Conservation (phyloP, 768 basidiomycete genomes). For the Leccinum rimulosum region DNA sequence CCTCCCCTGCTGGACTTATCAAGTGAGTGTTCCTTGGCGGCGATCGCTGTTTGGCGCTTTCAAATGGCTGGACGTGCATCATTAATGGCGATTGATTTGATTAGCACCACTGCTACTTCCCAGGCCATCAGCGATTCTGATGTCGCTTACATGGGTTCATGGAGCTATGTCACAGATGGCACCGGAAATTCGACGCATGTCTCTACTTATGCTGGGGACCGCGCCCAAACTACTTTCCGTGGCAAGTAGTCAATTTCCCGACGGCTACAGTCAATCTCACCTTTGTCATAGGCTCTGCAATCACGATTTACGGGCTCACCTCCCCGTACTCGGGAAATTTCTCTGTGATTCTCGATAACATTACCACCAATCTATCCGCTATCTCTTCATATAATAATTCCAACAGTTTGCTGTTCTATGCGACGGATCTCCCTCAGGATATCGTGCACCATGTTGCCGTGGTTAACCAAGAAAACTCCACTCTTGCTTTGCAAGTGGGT, state of each 20-base stretch:
- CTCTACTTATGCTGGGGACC: constrained; percentile 44
- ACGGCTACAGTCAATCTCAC: neutral
- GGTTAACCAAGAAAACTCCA: constrained; percentile 52
- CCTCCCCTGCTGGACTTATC: constrained; percentile 27
- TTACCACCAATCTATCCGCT: constrained; percentile 46
- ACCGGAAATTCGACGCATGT: constrained; percentile 31
- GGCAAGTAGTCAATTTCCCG: constrained; percentile 36
- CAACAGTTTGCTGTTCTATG: constrained; percentile 59
- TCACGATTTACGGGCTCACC: constrained; percentile 58
- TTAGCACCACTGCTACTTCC: constrained; percentile 35
- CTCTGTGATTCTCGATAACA: constrained; percentile 53
- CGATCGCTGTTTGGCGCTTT: constrained; percentile 4
- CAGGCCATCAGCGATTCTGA: constrained; percentile 42
- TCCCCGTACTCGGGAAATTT: constrained; percentile 58
- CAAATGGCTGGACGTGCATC: constrained; percentile 8
- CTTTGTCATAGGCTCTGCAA: constrained; percentile 50
- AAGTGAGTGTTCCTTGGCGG: constrained; percentile 34
- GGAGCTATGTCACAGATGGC: constrained; percentile 43
- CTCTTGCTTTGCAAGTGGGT: constrained; percentile 46
- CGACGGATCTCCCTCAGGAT: constrained; percentile 55
- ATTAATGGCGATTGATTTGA: constrained; percentile 23
- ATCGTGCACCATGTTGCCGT: constrained; percentile 50
- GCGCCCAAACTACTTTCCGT: constrained; percentile 40
- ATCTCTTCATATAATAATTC: constrained; percentile 51
- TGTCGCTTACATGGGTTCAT: constrained; percentile 54